Percentiles rank a stretch among this genome's conserved stretches.
Evolutionary conservation across 306 rosid species (phyloP).

Genomic region (Senna siamea): DNA sequence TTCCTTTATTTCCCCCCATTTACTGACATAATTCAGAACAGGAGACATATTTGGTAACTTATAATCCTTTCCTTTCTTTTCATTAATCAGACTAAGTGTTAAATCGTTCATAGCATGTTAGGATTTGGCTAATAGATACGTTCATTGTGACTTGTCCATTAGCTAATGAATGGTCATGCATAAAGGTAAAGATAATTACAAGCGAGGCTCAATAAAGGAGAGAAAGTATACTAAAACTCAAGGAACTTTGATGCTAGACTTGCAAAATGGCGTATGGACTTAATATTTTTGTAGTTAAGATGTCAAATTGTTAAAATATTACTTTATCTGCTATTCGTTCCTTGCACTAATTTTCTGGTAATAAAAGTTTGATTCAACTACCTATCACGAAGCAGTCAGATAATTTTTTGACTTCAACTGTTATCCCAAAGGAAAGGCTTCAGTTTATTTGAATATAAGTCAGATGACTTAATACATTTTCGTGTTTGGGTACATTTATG

Average conservation of each 20-base stretch:
- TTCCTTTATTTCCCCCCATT: not conserved
- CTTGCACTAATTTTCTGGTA: conserved; percentile 13
- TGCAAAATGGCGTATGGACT: not conserved
- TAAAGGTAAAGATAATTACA: not conserved
- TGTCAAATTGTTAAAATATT: not conserved
- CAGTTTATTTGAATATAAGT: not conserved
- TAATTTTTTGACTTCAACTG: not conserved
- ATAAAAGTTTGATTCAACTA: conserved; percentile 7
- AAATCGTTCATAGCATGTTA: conserved; percentile 4
- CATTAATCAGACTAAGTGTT: conserved; percentile 4
- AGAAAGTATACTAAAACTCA: not conserved
- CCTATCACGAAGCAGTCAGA: not conserved
- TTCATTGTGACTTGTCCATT: conserved; percentile 25
- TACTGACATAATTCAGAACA: conserved; percentile 3
- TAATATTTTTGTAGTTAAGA: not conserved
- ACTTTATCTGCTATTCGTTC: conserved; percentile 7
- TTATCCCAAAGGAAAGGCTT: not conserved
- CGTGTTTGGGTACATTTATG: not conserved
- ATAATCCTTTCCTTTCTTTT: conserved; percentile 14
- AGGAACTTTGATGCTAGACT: not conserved
- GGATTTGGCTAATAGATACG: not conserved
- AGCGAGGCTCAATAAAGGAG: not conserved
- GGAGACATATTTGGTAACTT: not conserved
- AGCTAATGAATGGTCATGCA: conserved; percentile 12
- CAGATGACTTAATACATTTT: not conserved